Base-by-base conservation (phyloP, 306 rosid species). In the Vicia sativa region DNA sequence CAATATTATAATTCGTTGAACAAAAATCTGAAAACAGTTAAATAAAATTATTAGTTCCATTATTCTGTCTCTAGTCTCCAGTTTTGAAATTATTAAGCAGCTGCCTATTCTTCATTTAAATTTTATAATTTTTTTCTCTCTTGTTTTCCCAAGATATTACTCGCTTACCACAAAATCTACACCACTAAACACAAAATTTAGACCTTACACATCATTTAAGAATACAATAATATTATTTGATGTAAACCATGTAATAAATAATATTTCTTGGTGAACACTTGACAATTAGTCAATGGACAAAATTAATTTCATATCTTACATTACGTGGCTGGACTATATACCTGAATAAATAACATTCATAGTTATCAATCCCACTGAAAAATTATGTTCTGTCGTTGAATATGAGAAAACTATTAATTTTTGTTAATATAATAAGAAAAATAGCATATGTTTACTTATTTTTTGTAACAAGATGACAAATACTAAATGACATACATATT, bases 271-370 rank as follows among this genome's bases (percentile, higher is more conserved):
- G 58, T 31, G 49, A 68, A 29, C 50, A 52, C 62, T 28, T 31
- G 46, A 4, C 14, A 18, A 39, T 42, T 62, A 42, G 65, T 76
- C 80, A 76, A 76, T 14, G 35, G 26, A 53, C 19, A 19, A 35
- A 74, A 15, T 65, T 31, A 31, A 45, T 67, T 25, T 65, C 16
- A 37, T 74, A 67, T 58, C 67, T 48, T 46, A 74, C 52, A 3
- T 62, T 69, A 52, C 74, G 74, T 76, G 55, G 60, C 75, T 2
- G 7, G 59, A 26, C 7, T n/a, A 25, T 9, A 42, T 16, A 52
- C 19, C 13, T 26, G 39, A 35, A 52, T 10, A 1, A 11, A 11
- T 29, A 45, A 38, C 29, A 48, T 67, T 28, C 37, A 59, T 5
- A 42, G 18, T 18, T 75, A 59, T 61, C 37, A 6, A 31, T 31